Evolutionary conservation across 306 rosid species (phyloP), one percentile per base, ranked within the genome.

Genomic region (Hippophae gyantsensis): DNA sequence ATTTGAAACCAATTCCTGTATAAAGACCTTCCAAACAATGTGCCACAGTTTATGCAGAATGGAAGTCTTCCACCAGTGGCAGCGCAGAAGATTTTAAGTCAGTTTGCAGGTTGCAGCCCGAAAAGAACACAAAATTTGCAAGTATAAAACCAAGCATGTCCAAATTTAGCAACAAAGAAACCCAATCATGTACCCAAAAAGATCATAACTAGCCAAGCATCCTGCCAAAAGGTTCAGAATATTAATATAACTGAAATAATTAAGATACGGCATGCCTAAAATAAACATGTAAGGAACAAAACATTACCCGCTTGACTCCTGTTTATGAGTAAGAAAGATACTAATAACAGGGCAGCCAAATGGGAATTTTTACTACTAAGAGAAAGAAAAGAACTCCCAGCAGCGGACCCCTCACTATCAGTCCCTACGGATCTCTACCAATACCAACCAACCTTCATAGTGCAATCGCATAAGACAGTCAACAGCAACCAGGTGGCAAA

Each of bases 211-310:
- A 78, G 84, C 87, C 78, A 82, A 71, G 72, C 69, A 74, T 81
- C 97, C 99, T 93, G 97, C 95, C 95, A 93, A 82, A 88, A 93
- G 81, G 86, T 85, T 81, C 77, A 82, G 61, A 60, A 68, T 57
- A 88, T 88, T 74, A 93, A 80, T 86, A 73, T 49, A 77, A 74
- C 83, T 66, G 81, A 65, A 58, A 66, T 54, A 73, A 48, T 67
- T 65, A 63, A 71, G 67, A 65, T 65, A 72, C 57, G 74, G 61
- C 72, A 74, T 69, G 78, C 53, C 61, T 52, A 56, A 68, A 52
- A 59, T 55, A 45, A 72, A 70, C 60, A 68, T 65, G 69, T 60
- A 46, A 58, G 69, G 3, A 63, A 70, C 59, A 66, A 73, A 61
- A 71, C 62, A 73, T 92, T 93, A 88, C 99, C 95, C 75, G 86